phyloP scores from a whole-genome alignment of 495 filamentous ascomycete species.

The Apiosordaria backusii region DNA sequence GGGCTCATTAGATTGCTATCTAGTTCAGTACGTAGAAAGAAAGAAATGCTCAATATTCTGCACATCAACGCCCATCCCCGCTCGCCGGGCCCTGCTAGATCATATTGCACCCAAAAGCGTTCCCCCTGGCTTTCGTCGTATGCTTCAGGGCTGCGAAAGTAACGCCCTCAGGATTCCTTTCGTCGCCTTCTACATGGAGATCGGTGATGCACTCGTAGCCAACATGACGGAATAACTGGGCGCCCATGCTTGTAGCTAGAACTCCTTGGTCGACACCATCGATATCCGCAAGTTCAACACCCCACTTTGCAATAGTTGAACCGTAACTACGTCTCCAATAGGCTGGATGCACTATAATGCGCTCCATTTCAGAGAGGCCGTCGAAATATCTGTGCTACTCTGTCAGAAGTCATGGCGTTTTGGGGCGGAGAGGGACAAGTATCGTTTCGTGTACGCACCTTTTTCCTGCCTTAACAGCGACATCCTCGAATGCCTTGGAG shows the following conservation, averaged over 20 bases:
- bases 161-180: neutral
- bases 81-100: no score
- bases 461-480: neutral
- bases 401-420: neutral
- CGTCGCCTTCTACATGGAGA: neutral
- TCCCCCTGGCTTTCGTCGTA: neutral
- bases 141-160: neutral
- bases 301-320: neutral
- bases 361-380: neutral
- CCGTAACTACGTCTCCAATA: neutral
- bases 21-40: no score
- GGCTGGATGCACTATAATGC: neutral
- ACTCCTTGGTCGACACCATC: neutral
- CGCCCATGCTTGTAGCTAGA: neutral
- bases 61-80: no score
- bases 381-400: neutral
- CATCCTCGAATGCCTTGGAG: neutral
- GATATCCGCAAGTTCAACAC: neutral
- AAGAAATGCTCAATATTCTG: no score
- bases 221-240: neutral
- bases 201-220: neutral
- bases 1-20: no score
- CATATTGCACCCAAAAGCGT: neutral
- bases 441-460: neutral
- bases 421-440: neutral